Conservation (phyloP, 164 flowering plant genomes). For the Amborella trichopoda region DNA sequence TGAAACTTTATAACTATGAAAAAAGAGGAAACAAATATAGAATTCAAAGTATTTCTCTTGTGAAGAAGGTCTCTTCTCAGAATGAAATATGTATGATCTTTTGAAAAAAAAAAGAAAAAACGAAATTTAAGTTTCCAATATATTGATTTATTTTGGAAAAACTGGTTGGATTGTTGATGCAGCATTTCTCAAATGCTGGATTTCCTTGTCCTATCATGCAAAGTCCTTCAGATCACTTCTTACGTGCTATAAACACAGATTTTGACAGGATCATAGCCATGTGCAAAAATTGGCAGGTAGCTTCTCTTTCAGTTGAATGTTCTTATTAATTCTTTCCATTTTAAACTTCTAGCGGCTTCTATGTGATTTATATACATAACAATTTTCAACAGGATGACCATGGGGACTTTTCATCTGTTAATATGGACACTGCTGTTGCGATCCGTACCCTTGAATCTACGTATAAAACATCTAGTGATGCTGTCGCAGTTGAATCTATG, state of each 20-base stretch:
- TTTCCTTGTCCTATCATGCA: conserved; percentile 99
- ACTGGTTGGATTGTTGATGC: conserved; percentile 21
- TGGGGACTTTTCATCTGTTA: conserved; percentile 92
- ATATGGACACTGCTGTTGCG: conserved; percentile 98
- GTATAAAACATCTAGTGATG: conserved; percentile 89
- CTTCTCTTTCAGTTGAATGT: background rate
- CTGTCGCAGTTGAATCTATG: conserved; percentile 85
- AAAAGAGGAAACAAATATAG: too few species aligned
- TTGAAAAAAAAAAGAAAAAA: too few species aligned
- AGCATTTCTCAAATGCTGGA: conserved; percentile 99
- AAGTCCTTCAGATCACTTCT: conserved; percentile 99
- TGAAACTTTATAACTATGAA: too few species aligned
- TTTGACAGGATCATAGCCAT: conserved; percentile 95
- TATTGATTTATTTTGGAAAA: too few species aligned
- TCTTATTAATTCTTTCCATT: background rate
- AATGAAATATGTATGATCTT: too few species aligned
- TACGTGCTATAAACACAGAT: conserved; percentile 95
- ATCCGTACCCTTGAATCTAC: conserved; percentile 98
- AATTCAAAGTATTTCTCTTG: too few species aligned
- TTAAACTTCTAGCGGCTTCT: background rate
- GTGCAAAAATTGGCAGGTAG: conserved; percentile 99
- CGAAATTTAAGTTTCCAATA: too few species aligned
- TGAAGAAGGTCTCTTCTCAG: too few species aligned
- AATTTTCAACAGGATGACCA: conserved; percentile 66
- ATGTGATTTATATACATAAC: background rate